These are phyloP conservation scores for Nakazawaea sp. DNA, from an alignment of 805 yeast species.

Conservation along the genomic window DNA sequence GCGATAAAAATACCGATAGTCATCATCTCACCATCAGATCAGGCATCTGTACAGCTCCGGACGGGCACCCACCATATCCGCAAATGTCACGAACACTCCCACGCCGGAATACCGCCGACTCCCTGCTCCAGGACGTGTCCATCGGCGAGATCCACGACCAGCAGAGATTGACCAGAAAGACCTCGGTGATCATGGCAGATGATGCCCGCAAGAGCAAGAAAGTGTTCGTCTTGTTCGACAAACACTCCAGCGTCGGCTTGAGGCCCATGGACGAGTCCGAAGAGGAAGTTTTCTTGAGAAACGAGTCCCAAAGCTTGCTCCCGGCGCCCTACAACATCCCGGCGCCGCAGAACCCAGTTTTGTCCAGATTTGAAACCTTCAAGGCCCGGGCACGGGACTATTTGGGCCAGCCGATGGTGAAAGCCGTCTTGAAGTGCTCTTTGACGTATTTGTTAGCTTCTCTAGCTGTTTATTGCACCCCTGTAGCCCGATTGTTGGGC, in stretches of 20 bases:
- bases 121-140: slow-evolving; percentile 7
- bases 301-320: background rate
- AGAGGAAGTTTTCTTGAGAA: too few relatives aligned
- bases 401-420: slow-evolving; percentile 1
- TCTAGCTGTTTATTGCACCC: slow-evolving; percentile 54
- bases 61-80: too few relatives aligned
- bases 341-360: background rate
- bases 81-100: too few relatives aligned
- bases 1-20: too few relatives aligned
- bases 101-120: too few relatives aligned
- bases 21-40: too few relatives aligned
- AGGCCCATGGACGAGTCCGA: background rate
- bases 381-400: background rate
- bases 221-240: slow-evolving; percentile 6
- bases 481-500: slow-evolving; percentile 48
- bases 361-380: background rate
- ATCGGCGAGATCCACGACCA: slow-evolving; percentile 9
- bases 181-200: slow-evolving; percentile 11
- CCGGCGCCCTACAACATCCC: background rate
- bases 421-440: slow-evolving; percentile 53
- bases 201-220: slow-evolving; percentile 7
- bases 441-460: slow-evolving; percentile 73
- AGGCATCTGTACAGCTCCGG: too few relatives aligned
- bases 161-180: slow-evolving; percentile 1
- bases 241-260: background rate